A percentile compares a stretch with the other conserved stretches of the same genome.
Evolutionary conservation across 179 eudicot genomes (phyloP).

Genomic region (Gypsophila paniculata): DNA sequence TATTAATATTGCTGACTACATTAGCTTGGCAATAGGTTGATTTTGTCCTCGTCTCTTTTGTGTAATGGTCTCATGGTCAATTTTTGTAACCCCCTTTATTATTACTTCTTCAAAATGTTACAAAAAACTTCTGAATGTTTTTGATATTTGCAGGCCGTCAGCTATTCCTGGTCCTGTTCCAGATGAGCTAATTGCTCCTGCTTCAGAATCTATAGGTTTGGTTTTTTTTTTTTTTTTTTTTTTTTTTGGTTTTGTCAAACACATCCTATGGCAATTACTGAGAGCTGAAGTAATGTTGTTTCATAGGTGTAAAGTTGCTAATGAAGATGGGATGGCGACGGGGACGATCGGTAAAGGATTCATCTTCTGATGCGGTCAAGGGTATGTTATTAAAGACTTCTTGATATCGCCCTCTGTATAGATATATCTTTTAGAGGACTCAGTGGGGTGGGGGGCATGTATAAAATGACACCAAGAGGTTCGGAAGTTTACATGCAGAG

Average conservation of each 20-base stretch:
- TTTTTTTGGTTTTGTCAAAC: conserved; percentile 12
- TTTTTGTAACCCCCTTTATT: background rate
- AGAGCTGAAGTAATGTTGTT: conserved; percentile 20
- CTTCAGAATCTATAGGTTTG: conserved; percentile 73
- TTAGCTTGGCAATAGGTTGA: background rate
- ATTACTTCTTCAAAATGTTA: background rate
- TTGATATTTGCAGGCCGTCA: conserved; percentile 58
- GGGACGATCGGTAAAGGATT: conserved; percentile 75
- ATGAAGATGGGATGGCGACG: conserved; percentile 97
- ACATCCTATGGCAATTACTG: conserved; percentile 12
- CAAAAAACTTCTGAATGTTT: conserved; percentile 1
- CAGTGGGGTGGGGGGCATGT: background rate
- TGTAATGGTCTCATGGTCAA: background rate
- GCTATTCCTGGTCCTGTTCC: conserved; percentile 88
- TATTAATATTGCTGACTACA: background rate
- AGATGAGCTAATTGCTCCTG: conserved; percentile 74
- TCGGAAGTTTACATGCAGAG: no score
- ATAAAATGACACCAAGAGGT: background rate
- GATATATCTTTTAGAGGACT: background rate
- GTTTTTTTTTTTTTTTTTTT: conserved; percentile 19
- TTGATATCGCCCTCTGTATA: background rate
- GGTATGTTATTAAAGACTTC: conserved; percentile 44
- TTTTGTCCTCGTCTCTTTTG: background rate
- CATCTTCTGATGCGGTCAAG: conserved; percentile 44
- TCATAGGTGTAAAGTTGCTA: conserved; percentile 73